Evolutionary conservation across 179 eudicot species (phyloP).

Genomic region (Spergularia azorica): DNA sequence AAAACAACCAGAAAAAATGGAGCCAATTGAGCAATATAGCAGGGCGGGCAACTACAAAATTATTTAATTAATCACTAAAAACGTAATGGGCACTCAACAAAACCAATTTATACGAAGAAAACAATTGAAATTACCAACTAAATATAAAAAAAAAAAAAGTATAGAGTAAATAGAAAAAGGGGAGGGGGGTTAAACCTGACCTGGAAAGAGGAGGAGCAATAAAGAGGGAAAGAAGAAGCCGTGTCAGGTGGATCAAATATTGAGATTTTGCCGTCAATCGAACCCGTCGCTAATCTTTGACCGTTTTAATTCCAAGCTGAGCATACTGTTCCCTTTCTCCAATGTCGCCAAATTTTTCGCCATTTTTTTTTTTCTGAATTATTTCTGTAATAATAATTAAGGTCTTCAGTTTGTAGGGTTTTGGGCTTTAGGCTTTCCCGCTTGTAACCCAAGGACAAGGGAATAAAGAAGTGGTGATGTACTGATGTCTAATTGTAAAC

Average conservation of each 20-base stretch:
- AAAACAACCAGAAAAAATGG: not conserved
- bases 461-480: too few relatives aligned
- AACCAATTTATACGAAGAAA: not conserved
- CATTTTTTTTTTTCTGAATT: constrained; percentile 38
- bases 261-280: constrained; percentile 56
- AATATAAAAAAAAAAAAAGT: too few relatives aligned
- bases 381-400: too few relatives aligned
- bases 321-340: constrained; percentile 63
- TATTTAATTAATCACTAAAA: too few relatives aligned
- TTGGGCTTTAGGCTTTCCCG: too few relatives aligned
- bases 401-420: too few relatives aligned
- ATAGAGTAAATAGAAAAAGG: too few relatives aligned
- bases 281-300: constrained; percentile 73
- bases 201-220: constrained; percentile 47
- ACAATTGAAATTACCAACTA: not conserved
- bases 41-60: too few relatives aligned
- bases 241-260: constrained; percentile 69
- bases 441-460: too few relatives aligned
- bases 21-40: too few relatives aligned
- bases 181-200: constrained; percentile 26
- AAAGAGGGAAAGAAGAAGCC: constrained; percentile 56
- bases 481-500: too few relatives aligned
- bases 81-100: not conserved
- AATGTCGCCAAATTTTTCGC: constrained; percentile 61
- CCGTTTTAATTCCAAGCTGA: constrained; percentile 83